Evolutionary conservation across 257 asterid species (phyloP), one percentile per base, ranked within the genome.

Genomic region (Ophiorrhiza pumila): DNA sequence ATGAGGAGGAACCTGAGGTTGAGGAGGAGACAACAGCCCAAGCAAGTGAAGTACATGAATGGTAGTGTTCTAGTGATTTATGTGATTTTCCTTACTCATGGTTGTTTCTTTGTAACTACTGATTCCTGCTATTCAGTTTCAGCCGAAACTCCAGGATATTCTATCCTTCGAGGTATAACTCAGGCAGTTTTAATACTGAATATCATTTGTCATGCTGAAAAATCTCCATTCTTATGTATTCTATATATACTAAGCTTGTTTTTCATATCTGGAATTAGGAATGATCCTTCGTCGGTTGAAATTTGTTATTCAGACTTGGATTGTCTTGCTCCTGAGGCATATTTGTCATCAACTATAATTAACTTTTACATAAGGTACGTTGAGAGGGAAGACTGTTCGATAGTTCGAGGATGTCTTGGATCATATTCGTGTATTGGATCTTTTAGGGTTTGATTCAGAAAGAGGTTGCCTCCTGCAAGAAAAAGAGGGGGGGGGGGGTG

Each of bases 341-440:
- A 82, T 83, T 74, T 95, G 83, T 84, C 98, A 58, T 95, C 98
- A 69, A 77, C 88, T 68, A 87, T 92, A 78, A 90, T 92, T 92
- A 95, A 95, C 76, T 92, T 90, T 84, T 95, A 95, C 85, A 90
- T 92, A 61, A 80, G 91, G 99, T 95, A 83, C 84, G 92, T 78
- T 69, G 27, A 25, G 71, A 42, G 60, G 25, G 23, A 45, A 68
- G 31, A 22, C 32, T 13, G 71, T 14, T 61, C 29, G 45, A 58
- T 7, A 34, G 18, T 55, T 58, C 55, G 35, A 32, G 65, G 65
- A 18, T 39, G 15, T 22, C 34, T 15, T 27, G 41, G 42, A 29
- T 41, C 15, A 14, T 52, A 23, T 55, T 35, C 11, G 25, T 1
- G 35, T 39, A 17, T 70, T 57, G 2, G 43, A 10, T 71, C 1